Evolutionary conservation across 495 filamentous ascomycete genomes (phyloP), one percentile per base, ranked within the genome.

Genomic region (Hypoxylon cercidicola): DNA sequence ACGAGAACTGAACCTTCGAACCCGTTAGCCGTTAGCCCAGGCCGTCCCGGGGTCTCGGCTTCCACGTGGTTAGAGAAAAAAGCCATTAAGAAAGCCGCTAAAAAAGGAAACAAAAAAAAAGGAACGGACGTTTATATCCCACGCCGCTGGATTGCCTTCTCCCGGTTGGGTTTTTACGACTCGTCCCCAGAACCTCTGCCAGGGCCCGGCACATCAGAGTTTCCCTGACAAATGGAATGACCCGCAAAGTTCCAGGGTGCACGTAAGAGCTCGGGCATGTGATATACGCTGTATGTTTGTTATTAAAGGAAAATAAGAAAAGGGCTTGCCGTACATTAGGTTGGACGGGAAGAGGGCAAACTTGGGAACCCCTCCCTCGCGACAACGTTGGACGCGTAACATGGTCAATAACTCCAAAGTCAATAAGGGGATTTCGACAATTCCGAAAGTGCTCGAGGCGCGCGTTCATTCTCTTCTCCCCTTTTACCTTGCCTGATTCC

Each of bases 181-280:
- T 68, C 60, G 50, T 60, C 64, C 34, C 59, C n/a, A n/a, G 59
- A 54, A 59, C 52, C n/a, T 34, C 43, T 53, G 41, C 19, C 23
- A 25, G 23, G 28, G 35, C n/a, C 43, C 49, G 44, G 65, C 50
- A 60, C 59, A 60, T 63, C 39, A 55, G 45, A 54, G 20, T 62
- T 66, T 59, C 58, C 64, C 16, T 62, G 64, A 68, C 64, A 68
- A 62, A 58, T 68, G 54, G 44, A 58, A 58, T 61, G 58, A 62
- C 44, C 45, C 57, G 53, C 58, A 59, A 44, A 40, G 61, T 59
- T 62, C 40, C 40, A 21, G 34, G 47, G 13, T 28, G 21, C 12
- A 53, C 32, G 45, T 28, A 12, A 11, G 23, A 19, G 23, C 41
- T 52, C 54, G 48, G 47, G 50, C 64, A 68, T 68, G 58, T 62